Evolutionary conservation across 2,329 filamentous ascomycete genomes (phyloP).

Genomic region (Phyllosticta citribraziliensis): DNA sequence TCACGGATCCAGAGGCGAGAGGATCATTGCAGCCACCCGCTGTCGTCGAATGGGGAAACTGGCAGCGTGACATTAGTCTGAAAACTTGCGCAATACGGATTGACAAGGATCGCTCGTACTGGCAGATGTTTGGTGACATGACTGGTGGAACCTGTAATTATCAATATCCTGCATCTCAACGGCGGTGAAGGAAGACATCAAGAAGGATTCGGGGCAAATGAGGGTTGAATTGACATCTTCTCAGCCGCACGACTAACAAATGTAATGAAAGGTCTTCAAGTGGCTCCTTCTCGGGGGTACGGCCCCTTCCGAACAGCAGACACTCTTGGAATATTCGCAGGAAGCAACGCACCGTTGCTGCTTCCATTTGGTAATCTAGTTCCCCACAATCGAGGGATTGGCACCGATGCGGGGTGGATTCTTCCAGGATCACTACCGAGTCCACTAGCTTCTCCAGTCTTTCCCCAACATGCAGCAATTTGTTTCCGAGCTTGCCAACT

Average conservation of each 20-base stretch:
- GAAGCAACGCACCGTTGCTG: too few relatives aligned
- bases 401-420: too few relatives aligned
- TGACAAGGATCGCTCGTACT: background rate
- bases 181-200: background rate
- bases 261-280: background rate
- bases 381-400: too few relatives aligned
- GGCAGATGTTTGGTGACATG: background rate
- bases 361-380: too few relatives aligned
- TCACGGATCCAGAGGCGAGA: background rate
- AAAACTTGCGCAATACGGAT: background rate
- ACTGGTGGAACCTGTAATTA: background rate
- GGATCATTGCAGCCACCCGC: background rate
- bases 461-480: too few relatives aligned
- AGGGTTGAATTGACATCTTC: background rate
- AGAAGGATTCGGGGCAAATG: background rate
- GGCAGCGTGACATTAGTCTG: background rate
- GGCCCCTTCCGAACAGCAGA: too few relatives aligned
- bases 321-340: too few relatives aligned
- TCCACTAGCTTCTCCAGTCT: too few relatives aligned
- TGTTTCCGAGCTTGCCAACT: too few relatives aligned
- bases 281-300: background rate
- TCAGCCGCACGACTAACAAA: background rate
- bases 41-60: background rate
- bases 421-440: too few relatives aligned
- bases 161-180: background rate